Evolutionary conservation across 768 basidiomycete genomes (phyloP), one percentile per base, ranked within the genome.

Genomic region (Termitomyces sp.): DNA sequence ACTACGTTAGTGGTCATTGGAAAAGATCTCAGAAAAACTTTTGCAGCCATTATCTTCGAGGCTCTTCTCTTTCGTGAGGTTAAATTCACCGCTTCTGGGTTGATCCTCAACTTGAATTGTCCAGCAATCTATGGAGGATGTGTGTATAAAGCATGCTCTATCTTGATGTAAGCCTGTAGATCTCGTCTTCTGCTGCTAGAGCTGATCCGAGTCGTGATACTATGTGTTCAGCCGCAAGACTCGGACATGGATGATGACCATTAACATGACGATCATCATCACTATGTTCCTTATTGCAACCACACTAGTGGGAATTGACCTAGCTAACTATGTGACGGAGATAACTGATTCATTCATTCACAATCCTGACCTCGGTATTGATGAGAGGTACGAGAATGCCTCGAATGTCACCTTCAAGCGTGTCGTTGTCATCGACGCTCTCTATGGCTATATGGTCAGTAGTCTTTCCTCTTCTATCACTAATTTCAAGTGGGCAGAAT

Each of bases 361-460:
- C 38, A 53, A 55, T 3, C 57, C 61, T 10, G 57, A 59, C 31
- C 40, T 55, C 29, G 17, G 56, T 49, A 29, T 62, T 15, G 37
- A 40, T 34, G 43, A 36, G 50, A 62, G 52, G 31, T 63, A 59
- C 34, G 46, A 1, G 12, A 43, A 50, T 20, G 61, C 61, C 38
- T 47, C 56, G 6, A 31, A 48, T 36, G 20, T 46, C 11, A 55
- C 42, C n/a, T 62, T 62, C 40, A 57, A 57, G 12, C 61, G 57
- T 11, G 52, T 57, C 7, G 61, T 57, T 32, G 56, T 62, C 43
- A 55, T 54, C 1, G 57, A 62, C n/a, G 61, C 57, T 25, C 50
- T 62, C n/a, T 62, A 62, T 11, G 50, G 17, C 34, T 62, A 59
- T n/a, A 46, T 62, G 56, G 61, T 56, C 36, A 51, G 55, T 14